Percentiles rank a stretch among this genome's conserved stretches.
phyloP scores from a whole-genome alignment of 2,329 filamentous ascomycete genomes.

The Pseudocercospora fijiensis region DNA sequence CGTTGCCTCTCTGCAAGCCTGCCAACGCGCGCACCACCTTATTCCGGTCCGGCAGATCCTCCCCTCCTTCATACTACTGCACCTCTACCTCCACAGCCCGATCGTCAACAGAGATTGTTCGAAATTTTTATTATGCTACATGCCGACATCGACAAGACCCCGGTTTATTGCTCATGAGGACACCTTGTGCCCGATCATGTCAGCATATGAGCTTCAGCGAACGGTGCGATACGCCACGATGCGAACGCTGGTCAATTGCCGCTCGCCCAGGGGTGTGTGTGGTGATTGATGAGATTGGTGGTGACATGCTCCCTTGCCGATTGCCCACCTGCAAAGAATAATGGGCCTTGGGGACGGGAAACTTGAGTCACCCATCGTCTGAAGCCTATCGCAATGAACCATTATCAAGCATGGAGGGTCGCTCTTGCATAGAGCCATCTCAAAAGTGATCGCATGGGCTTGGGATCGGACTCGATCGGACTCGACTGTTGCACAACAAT shows the following conservation, averaged over 20 bases:
- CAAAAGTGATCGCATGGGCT: neutral
- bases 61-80: neutral
- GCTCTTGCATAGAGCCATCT: neutral
- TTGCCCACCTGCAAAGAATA: neutral
- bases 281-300: neutral
- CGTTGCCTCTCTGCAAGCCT: neutral
- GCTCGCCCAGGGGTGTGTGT: neutral
- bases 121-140: neutral
- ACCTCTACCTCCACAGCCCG: neutral
- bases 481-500: neutral
- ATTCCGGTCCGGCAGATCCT: conserved; percentile 6
- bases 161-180: neutral
- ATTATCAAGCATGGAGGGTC: neutral
- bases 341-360: too few relatives aligned
- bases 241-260: neutral
- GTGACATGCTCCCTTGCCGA: neutral
- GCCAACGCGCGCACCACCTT: neutral
- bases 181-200: neutral
- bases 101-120: neutral
- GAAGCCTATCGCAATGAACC: neutral
- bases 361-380: neutral
- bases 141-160: neutral
- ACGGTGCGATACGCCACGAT: neutral
- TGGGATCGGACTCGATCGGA: too few relatives aligned
- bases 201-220: neutral